Conservation (phyloP, 2,329 filamentous ascomycete species). For the Aureobasidium mangrovei region DNA sequence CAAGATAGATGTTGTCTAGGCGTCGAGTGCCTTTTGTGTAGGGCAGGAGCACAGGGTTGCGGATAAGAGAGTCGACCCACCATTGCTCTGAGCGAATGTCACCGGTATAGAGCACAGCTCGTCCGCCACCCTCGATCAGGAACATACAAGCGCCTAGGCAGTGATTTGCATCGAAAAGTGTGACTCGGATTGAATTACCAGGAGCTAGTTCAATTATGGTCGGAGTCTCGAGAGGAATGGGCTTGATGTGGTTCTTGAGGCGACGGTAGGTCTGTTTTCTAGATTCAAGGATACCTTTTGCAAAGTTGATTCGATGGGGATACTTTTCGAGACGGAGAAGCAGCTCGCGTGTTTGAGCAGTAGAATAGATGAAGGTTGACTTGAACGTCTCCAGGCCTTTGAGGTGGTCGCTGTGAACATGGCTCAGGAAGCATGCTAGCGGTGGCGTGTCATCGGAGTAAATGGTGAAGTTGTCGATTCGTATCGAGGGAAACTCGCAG, state of each 20-base stretch:
- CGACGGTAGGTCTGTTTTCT: constrained; percentile 68
- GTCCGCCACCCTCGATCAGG: constrained; percentile 64
- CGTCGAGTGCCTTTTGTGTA: constrained; percentile 58
- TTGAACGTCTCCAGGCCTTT: constrained; percentile 67
- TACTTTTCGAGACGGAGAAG: constrained; percentile 72
- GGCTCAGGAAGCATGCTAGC: constrained; percentile 79
- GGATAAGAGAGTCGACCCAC: constrained; percentile 67
- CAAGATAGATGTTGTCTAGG: constrained; percentile 77
- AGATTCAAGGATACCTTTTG: constrained; percentile 66
- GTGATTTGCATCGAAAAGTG: constrained; percentile 84
- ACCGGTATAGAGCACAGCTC: constrained; percentile 77
- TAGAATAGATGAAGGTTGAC: constrained; percentile 85
- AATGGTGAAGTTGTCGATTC: constrained; percentile 73
- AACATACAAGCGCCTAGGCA: constrained; percentile 91
- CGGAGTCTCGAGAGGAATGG: constrained; percentile 73
- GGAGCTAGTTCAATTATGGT: constrained; percentile 66
- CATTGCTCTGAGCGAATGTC: constrained; percentile 80
- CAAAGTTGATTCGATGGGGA: constrained; percentile 72
- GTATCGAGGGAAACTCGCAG: constrained; percentile 69
- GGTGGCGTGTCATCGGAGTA: constrained; percentile 49
- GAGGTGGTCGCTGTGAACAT: constrained; percentile 87
- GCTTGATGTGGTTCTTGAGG: constrained; percentile 63
- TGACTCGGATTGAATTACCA: constrained; percentile 63
- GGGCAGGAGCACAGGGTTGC: constrained; percentile 65
- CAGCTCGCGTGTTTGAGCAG: constrained; percentile 69